Base-by-base conservation (phyloP, 2,329 filamentous ascomycete species). In the Blastomyces silverae region DNA sequence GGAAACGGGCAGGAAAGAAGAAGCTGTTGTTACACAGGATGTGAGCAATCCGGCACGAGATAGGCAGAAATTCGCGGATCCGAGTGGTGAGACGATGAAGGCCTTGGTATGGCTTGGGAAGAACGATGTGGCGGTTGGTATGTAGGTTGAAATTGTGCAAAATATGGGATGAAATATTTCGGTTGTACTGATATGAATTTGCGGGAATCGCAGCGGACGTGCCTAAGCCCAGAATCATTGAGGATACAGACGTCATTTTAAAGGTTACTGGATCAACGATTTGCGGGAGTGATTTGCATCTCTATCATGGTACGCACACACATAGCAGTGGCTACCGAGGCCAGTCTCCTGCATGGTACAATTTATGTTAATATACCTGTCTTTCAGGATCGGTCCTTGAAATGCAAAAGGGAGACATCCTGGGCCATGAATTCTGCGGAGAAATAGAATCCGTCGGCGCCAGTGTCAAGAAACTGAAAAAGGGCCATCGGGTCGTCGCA, bases 61-160 rank as follows among this genome's bases (percentile, higher is more conserved):
- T 65, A 75, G 79, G 25, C 74, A 73, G 42, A 80, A 80, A 68
- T 80, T 81, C 73, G 84, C 81, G 31, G 78, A 84, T 70, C 76
- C 80, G 4, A 78, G 76, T 2, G 76, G 75, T 42, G 83, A 87
- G 70, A 88, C 77, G 20, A 94, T 96, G 89, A 89, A 90, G 75
- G 92, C 91, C 0, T 78, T 95, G 17, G 84, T 84, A 1, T 96
- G 91, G 91, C 86, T 89, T 76, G 89, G 89, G 62, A 94, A 93
- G 80, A 90, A 92, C 71, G 85, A 81, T 39, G 90, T 96, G 58
- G 78, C 89, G 72, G 80, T 95, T 22, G 79, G 83, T 86, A 74
- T 46, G 61, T 37, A 22, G 25, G n/a, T 28, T 25, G 48, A 25
- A 25, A n/a, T 3, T 22, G 46, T 22, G 11, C 46, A 50, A 50